Base-by-base conservation (phyloP, 2,329 filamentous ascomycete species). In the Calonectria pseudoturangicola region DNA sequence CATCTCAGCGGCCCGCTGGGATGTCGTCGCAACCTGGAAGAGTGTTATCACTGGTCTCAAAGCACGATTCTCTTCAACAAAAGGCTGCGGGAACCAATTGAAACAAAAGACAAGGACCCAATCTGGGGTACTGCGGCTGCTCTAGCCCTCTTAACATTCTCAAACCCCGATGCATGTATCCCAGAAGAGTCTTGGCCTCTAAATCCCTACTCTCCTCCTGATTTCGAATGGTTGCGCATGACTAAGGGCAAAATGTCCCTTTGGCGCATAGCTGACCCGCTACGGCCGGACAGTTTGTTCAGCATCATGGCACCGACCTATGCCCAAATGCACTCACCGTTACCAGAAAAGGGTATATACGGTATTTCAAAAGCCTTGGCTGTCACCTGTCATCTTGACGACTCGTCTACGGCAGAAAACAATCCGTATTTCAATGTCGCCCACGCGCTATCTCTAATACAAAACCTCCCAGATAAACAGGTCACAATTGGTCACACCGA, bases 41-140 rank as follows among this genome's bases (percentile, higher is more conserved):
- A 89, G 73, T 84, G 83, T 10, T 85, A 86, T 54, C 87, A 89
- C 77, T 83, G 82, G 79, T 85, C 83, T 16, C 84, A 83, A 69
- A 84, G 84, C 75, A 87, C 84, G 41, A 69, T 71, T 4, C 83
- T 88, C 2, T 79, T 88, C 27, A 86, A 85, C 66, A 79, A 74
- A 15, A 80, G 81, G 28, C 48, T 89, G 13, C 76, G 68, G 4
- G 71, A 83, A 10, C 82, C 83, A 0, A 83, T 87, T 54, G 51
- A 76, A 25, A 50, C 77, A 0, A 70, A 78, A 64, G 85, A 86
- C 21, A 86, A 82, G 50, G 87, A 89, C 72, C 76, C 87, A 15
- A 83, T 88, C 4, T 89, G 87, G 87, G 85, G 81, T 2, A 86
- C 86, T 7, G 86, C 86, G 0, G 85, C 86, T 27, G 83, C 84